Percentiles rank a stretch among this genome's conserved stretches.
phyloP scores from a whole-genome alignment of 108 stramenopile genomes.

The Cyclostephanos invisitatus region DNA sequence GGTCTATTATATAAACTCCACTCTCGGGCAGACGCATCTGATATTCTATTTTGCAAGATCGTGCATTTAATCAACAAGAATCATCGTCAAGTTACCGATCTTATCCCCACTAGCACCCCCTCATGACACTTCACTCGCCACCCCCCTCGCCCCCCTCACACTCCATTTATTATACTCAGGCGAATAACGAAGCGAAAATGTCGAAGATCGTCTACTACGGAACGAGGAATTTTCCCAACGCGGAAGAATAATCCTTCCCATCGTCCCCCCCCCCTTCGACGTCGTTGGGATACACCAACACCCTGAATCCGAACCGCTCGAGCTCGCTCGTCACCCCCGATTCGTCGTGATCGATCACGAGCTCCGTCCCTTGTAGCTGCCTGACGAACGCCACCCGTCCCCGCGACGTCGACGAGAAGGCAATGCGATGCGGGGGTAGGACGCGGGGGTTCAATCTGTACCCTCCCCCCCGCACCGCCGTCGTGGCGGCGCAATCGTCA shows the following conservation, averaged over 20 bases:
- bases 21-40: too few species aligned
- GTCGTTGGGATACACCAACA: slow-evolving; percentile 24
- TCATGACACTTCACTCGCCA: too few species aligned
- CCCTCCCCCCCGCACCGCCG: background rate
- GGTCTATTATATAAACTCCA: too few species aligned
- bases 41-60: background rate
- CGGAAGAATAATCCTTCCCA: slow-evolving; percentile 12
- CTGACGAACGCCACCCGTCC: slow-evolving; percentile 40
- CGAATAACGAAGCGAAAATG: too few species aligned
- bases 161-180: background rate
- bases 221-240: slow-evolving; percentile 36
- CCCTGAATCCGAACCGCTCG: slow-evolving; percentile 44
- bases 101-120: background rate
- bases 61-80: background rate
- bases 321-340: slow-evolving; percentile 21
- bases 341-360: slow-evolving; percentile 29
- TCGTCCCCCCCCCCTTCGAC: slow-evolving; percentile 12
- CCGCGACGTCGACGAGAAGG: slow-evolving; percentile 11
- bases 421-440: slow-evolving; percentile 39
- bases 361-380: slow-evolving; percentile 29
- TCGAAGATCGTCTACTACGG: slow-evolving; percentile 7
- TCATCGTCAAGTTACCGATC: background rate
- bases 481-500: too few species aligned
- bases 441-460: slow-evolving; percentile 17
- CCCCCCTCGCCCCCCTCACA: background rate